Evolutionary conservation across 768 basidiomycete species (phyloP), one percentile per base, ranked within the genome.

Genomic region (Austroboletus eburneus): DNA sequence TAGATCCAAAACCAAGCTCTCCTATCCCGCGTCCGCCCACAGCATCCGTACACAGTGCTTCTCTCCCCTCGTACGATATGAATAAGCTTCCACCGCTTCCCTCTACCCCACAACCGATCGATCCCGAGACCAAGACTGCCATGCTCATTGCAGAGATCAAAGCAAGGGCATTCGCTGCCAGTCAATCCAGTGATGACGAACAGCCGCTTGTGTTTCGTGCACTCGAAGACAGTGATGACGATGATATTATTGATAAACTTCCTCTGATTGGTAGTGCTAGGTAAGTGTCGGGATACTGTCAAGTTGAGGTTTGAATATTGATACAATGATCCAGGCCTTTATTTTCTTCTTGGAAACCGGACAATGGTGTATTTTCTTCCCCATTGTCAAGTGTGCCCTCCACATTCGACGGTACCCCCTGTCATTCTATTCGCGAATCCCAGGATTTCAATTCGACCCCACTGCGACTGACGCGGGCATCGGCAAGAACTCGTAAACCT

Each of bases 71-170:
- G 4, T 27, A 52, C 45, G 39, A 65, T 55, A 45, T 65, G 7
- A 43, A 49, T 14, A 55, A 55, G 8, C 41, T 51, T 20, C 49
- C 47, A 1, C 57, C 61, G 9, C 50, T 59, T 10, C 67, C 66
- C 6, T 48, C 59, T 24, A 67, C 66, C 1, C 70, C 70, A 1
- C 42, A 60, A 25, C 53, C 66, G 3, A 51, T 72, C 6, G 62
- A 69, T 43, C 40, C 57, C 0, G 61, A 67, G 42, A 40, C 59
- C 30, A 85, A 80, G 60, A 71, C 85, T 3, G 75, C 75, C 14
- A 69, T 72, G 55, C 70, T 86, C 24, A 80, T 88, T 38, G 81
- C 76, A 7, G 69, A 78, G 29, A 85, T 87, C 50, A 85, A 76
- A 65, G 80, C 77, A n/a, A 73, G 69, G 50, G 83, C 79, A 5